Evolutionary conservation across 1,284 basidiomycete species (phyloP), one percentile per base, ranked within the genome.

Genomic region (Kalmanozyma brasiliensis): DNA sequence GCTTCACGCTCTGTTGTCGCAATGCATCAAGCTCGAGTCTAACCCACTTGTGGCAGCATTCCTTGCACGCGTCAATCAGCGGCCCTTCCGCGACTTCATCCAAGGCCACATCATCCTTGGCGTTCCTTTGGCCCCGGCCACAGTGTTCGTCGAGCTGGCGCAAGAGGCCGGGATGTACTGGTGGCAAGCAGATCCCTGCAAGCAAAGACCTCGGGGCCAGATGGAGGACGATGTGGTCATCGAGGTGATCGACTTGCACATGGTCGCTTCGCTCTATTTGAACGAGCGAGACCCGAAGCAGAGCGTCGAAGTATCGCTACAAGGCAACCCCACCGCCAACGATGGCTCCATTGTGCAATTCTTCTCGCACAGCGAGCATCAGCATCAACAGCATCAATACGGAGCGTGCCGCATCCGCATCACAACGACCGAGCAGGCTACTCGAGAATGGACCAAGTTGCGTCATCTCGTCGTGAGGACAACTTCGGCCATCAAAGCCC

Each of bases 61-160:
- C 41, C 23, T 60, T 8, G 52, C 69, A 1, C 47, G 47, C 14
- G 53, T 64, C 34, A 59, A 56, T n/a, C 47, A 57, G 32, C 26
- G 22, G 13, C 67, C 71, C 8, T 66, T 63, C 49, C 43, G 61
- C 37, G 67, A 66, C 35, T 63, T 74, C 14, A 64, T 74, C 35
- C 44, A 41, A n/a, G 71, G 71, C 1, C 71, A 74, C 47, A 47
- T 66, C 37, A 67, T 74, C 37, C 58, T 62, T 4, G 67, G 63
- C 17, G 47, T 59, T 11, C 59, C 55, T 11, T 30, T 74, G 41
- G 53, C 63, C 2, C 63, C 67, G 0, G 71, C 71, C 3, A 70
- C 66, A 10, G 52, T 74, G 30, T 66, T 74, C 52, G 55, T 60
- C 32, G 71, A 74, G 52, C 57, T 74, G 0, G 71, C 71, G 4